Evolutionary conservation across 1,284 basidiomycete genomes (phyloP).

Genomic region (Heterobasidion annosum): DNA sequence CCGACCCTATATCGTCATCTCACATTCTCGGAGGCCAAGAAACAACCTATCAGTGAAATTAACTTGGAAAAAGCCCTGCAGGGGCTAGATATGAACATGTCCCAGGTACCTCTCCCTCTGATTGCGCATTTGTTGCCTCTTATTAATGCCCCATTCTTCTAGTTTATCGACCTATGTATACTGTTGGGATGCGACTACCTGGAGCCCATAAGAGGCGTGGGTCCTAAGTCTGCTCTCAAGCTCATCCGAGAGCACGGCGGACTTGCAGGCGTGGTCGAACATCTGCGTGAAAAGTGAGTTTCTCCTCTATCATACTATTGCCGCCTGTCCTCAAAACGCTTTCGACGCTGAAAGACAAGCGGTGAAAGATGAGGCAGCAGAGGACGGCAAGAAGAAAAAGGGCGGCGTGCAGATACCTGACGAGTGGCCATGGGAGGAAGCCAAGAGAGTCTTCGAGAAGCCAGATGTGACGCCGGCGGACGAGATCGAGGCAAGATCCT

Average conservation of each 20-base stretch:
- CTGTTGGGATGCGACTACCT: conserved; percentile 98
- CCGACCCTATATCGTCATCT: conserved; percentile 93
- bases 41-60: conserved; percentile 95
- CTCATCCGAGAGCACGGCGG: conserved; percentile 82
- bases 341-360: conserved; percentile 20
- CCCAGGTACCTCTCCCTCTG: conserved; percentile 43
- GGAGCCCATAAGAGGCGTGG: conserved; percentile 92
- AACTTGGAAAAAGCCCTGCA: conserved; percentile 77
- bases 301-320: background rate
- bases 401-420: conserved; percentile 81
- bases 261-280: conserved; percentile 75
- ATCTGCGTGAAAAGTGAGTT: conserved; percentile 71
- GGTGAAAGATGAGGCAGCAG: conserved; percentile 49
- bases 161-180: conserved; percentile 98
- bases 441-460: conserved; percentile 82
- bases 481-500: conserved; percentile 66
- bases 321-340: background rate
- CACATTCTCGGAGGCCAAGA: conserved; percentile 98
- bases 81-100: conserved; percentile 90
- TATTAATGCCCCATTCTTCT: conserved; percentile 1
- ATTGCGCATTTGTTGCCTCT: background rate
- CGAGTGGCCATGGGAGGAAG: conserved; percentile 95
- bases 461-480: conserved; percentile 87
- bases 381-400: conserved; percentile 38
- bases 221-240: conserved; percentile 94